phyloP scores from a whole-genome alignment of 1,139 yeast genomes.

The Hyphopichia khmerensis region DNA sequence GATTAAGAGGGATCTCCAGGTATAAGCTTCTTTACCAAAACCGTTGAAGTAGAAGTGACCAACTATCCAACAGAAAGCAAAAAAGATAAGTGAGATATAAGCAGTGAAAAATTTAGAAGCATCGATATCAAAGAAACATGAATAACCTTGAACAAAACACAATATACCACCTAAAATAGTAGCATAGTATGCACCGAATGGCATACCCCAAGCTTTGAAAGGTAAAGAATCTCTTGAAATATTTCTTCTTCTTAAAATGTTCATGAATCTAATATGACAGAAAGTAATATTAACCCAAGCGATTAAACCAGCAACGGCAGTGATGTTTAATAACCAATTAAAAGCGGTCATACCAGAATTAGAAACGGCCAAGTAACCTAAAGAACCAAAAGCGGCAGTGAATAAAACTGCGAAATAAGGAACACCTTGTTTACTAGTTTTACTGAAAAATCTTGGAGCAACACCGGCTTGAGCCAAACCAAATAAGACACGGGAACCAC shows the following conservation, averaged over 20 bases:
- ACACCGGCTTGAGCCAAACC: conserved; percentile 61
- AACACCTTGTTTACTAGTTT: conserved; percentile 62
- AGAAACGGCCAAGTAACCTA: conserved; percentile 69
- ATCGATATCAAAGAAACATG: conserved; percentile 54
- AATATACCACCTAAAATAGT: conserved; percentile 50
- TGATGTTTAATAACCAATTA: conserved; percentile 78
- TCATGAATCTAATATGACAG: conserved; percentile 68
- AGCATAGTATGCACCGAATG: conserved; percentile 62
- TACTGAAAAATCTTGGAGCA: conserved; percentile 57
- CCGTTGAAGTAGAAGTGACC: conserved; percentile 53
- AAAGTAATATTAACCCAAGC: conserved; percentile 70
- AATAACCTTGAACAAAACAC: conserved; percentile 70
- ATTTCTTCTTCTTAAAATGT: conserved; percentile 55
- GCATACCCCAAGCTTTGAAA: conserved; percentile 66
- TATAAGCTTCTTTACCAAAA: conserved; percentile 29
- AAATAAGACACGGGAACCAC: conserved; percentile 71
- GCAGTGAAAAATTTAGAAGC: conserved; percentile 62
- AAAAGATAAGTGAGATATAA: conserved; percentile 62
- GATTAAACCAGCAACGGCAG: conserved; percentile 74
- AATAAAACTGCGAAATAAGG: conserved; percentile 60
- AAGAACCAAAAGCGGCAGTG: conserved; percentile 61
- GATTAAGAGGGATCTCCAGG: conserved; percentile 32
- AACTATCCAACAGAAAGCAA: conserved; percentile 49
- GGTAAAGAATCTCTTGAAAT: conserved; percentile 67
- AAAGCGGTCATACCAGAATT: conserved; percentile 68